Conservation (phyloP, 1,284 basidiomycete genomes). For the Irpex rosettiformis region DNA sequence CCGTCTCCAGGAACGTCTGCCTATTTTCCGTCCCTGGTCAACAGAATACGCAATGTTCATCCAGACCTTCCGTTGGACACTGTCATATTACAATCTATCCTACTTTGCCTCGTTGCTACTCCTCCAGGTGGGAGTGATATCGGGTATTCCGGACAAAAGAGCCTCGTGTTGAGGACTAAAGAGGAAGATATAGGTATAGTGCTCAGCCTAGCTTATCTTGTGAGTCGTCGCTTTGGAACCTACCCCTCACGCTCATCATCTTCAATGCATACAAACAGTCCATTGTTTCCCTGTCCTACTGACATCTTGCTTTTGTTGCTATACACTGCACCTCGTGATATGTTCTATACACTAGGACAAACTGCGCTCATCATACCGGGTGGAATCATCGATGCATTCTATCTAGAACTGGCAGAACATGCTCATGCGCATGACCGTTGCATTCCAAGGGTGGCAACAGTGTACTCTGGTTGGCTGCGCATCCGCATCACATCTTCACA, state of each 20-base stretch:
- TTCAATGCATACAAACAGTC: background rate
- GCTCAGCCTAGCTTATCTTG: constrained; percentile 50
- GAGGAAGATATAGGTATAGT: constrained; percentile 60
- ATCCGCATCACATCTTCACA: background rate
- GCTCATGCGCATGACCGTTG: background rate
- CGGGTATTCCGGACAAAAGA: constrained; percentile 34
- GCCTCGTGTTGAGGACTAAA: constrained; percentile 57
- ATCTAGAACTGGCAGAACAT: background rate
- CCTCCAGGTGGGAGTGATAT: background rate
- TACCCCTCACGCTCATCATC: background rate
- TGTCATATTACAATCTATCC: constrained; percentile 60
- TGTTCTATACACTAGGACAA: background rate
- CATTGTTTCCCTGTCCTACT: background rate
- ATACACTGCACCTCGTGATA: background rate
- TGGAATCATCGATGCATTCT: background rate
- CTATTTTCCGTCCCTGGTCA: constrained; percentile 52
- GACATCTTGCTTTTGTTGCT: background rate
- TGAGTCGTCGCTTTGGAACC: constrained; percentile 36
- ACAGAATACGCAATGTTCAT: constrained; percentile 39
- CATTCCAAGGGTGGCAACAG: background rate
- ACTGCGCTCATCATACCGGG: background rate
- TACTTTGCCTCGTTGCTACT: constrained; percentile 60
- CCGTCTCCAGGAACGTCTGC: constrained; percentile 39
- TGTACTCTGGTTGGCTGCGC: background rate
- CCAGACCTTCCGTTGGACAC: constrained; percentile 54